Evolutionary conservation across 139 green algal genomes (phyloP).

Genomic region (Tetradesmus lagerheimii): DNA sequence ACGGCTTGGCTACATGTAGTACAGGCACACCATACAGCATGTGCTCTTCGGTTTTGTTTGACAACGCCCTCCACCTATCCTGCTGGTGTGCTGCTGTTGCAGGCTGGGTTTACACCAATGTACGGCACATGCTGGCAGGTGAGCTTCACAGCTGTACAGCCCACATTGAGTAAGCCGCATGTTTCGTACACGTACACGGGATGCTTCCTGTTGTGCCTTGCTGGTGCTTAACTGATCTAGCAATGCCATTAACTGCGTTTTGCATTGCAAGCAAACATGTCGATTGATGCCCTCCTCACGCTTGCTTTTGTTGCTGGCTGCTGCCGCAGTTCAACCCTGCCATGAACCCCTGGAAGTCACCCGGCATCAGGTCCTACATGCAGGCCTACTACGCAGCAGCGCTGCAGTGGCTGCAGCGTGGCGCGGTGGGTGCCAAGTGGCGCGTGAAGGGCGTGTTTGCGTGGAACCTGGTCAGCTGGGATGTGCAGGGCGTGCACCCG

Average conservation of each 20-base stretch:
- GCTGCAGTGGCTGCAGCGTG: constrained; percentile 31
- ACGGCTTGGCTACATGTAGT: too few relatives aligned
- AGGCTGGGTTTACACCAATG: constrained; percentile 19
- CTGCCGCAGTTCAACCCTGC: constrained; percentile 20
- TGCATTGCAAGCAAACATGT: too few relatives aligned
- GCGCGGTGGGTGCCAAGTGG: not conserved
- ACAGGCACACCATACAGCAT: too few relatives aligned
- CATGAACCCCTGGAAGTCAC: constrained; percentile 21
- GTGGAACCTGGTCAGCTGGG: constrained; percentile 44
- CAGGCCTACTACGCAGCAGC: constrained; percentile 23
- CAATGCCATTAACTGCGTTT: too few relatives aligned
- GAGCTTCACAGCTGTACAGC: not conserved
- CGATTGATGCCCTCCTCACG: too few relatives aligned
- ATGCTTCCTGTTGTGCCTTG: too few relatives aligned
- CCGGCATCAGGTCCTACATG: not conserved
- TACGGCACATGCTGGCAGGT: constrained; percentile 35
- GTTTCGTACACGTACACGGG: too few relatives aligned
- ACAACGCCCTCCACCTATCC: not conserved
- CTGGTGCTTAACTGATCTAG: too few relatives aligned
- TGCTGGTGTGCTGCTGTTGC: not conserved
- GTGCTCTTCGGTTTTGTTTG: not conserved
- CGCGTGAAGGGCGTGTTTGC: constrained; percentile 32
- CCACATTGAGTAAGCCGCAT: too few relatives aligned
- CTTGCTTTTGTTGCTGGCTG: not conserved
- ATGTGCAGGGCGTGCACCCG: constrained; percentile 33